These are phyloP conservation scores for Geranium brycei DNA, from an alignment of 345 rosid genomes.

Conservation along the genomic window DNA sequence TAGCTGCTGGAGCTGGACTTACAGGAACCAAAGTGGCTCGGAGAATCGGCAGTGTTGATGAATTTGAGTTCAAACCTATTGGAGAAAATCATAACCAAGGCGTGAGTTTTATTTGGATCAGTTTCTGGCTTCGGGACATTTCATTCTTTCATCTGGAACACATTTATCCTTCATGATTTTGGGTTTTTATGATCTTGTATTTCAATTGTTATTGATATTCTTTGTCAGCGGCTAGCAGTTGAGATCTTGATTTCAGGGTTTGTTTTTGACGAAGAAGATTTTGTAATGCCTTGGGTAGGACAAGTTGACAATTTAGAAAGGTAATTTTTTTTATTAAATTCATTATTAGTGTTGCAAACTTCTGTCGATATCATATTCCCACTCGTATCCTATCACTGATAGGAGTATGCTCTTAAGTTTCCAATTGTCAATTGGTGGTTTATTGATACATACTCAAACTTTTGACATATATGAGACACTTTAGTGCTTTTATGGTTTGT, in stretches of 20 bases:
- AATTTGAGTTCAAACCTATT: conserved; percentile 74
- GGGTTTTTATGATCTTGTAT: conserved; percentile 12
- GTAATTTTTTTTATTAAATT: conserved; percentile 20
- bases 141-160: neutral
- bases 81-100: conserved; percentile 85
- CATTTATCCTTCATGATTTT: neutral
- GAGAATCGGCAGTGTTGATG: conserved; percentile 72
- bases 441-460: neutral
- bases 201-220: conserved; percentile 15
- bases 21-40: conserved; percentile 88
- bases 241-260: conserved; percentile 75
- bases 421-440: neutral
- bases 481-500: neutral
- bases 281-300: conserved; percentile 84
- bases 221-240: conserved; percentile 73
- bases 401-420: neutral
- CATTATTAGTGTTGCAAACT: conserved; percentile 5
- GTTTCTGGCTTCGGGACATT: neutral
- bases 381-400: neutral
- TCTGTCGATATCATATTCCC: neutral
- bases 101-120: conserved; percentile 21
- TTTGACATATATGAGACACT: neutral
- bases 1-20: conserved; percentile 99
- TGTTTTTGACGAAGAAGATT: conserved; percentile 63
- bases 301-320: conserved; percentile 63